phyloP scores from a whole-genome alignment of 352 stramenopile species.

The Globisporangium radiosum region DNA sequence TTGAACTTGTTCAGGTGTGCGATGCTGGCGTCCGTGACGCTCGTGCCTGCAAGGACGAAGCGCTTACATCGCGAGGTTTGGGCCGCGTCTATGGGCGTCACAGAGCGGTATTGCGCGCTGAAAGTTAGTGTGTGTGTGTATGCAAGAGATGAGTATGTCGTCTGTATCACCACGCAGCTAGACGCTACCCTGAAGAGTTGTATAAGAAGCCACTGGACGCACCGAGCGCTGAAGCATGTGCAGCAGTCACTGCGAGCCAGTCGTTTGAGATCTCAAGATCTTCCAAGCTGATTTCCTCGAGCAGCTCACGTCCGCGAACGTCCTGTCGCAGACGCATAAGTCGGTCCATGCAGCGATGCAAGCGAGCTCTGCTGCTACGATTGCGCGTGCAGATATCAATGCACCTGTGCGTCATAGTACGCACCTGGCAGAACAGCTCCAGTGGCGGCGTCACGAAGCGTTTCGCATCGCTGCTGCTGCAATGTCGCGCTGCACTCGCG shows the following conservation, averaged over 20 bases:
- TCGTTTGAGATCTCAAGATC: constrained; percentile 22
- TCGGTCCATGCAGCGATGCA: background rate
- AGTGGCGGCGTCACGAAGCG: constrained; percentile 16
- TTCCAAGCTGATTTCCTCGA: constrained; percentile 20
- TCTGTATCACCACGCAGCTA: too few relatives aligned
- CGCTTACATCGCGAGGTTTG: constrained; percentile 6
- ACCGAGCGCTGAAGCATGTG: constrained; percentile 11
- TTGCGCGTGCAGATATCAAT: too few relatives aligned
- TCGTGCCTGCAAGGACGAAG: constrained; percentile 22
- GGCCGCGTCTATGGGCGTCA: background rate
- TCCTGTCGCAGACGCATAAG: constrained; percentile 16
- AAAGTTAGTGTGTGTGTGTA: too few relatives aligned
- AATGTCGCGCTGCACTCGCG: background rate
- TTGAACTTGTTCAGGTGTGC: constrained; percentile 20
- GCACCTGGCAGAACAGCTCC: constrained; percentile 32
- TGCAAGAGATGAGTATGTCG: too few relatives aligned
- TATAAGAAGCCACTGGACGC: background rate
- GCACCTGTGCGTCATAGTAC: too few relatives aligned
- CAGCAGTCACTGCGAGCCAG: constrained; percentile 23
- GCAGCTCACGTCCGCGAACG: constrained; percentile 15
- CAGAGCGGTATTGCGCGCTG: too few relatives aligned
- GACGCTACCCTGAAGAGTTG: too few relatives aligned
- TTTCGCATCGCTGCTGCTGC: constrained; percentile 8
- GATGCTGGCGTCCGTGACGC: constrained; percentile 23
- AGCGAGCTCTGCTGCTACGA: too few relatives aligned